Conservation (phyloP, 1,139 yeast species). For the Arxiozyma telluris region DNA sequence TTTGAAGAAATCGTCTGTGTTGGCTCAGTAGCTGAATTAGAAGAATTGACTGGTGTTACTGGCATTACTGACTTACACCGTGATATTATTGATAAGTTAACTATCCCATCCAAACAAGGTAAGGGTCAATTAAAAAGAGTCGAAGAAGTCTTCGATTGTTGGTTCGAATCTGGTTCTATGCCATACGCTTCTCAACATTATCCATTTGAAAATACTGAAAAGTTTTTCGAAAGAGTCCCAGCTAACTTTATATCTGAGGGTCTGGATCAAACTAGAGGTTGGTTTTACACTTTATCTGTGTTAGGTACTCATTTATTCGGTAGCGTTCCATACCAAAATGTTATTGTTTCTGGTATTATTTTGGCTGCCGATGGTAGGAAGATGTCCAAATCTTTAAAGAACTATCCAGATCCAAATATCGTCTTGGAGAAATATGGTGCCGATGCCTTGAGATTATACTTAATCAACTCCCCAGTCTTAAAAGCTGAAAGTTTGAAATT, state of each 20-base stretch:
- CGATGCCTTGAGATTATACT: conserved; percentile 89
- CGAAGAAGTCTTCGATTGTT: conserved; percentile 98
- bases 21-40: conserved; percentile 82
- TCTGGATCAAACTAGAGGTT: conserved; percentile 98
- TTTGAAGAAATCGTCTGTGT: conserved; percentile 85
- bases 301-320: conserved; percentile 92
- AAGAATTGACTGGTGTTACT: conserved; percentile 68
- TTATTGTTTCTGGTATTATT: conserved; percentile 92
- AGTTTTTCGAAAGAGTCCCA: conserved; percentile 70
- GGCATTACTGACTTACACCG: conserved; percentile 89
- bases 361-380: conserved; percentile 97
- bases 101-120: conserved; percentile 89
- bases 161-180: conserved; percentile 99
- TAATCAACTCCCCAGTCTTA: conserved; percentile 94
- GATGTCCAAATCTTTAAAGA: conserved; percentile 97
- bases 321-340: conserved; percentile 89
- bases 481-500: conserved; percentile 94
- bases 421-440: conserved; percentile 90
- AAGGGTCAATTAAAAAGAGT: conserved; percentile 81
- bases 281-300: conserved; percentile 96
- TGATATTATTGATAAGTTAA: conserved; percentile 80
- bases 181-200: conserved; percentile 96
- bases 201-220: conserved; percentile 79
- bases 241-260: conserved; percentile 98
- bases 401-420: conserved; percentile 88